phyloP scores from a whole-genome alignment of 1,284 basidiomycete species.

The Mycosarcoma mackinlayi region DNA sequence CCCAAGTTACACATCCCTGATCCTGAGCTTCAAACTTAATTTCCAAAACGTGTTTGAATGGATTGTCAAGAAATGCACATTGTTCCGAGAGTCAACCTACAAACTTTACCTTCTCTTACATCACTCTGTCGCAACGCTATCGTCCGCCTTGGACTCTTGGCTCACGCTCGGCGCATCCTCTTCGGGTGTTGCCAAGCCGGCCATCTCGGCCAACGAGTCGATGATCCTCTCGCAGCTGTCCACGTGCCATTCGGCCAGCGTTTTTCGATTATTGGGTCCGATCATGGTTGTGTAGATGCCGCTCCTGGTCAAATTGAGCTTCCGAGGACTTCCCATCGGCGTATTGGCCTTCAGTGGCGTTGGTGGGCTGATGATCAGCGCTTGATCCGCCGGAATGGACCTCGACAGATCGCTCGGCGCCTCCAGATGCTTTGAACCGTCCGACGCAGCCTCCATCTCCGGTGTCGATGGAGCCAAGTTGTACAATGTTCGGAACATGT shows the following conservation, averaged over 20 bases:
- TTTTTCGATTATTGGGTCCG: constrained; percentile 62
- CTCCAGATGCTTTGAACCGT: neutral
- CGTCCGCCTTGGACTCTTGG: neutral
- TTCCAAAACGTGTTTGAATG: too few species aligned
- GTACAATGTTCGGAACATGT: constrained; percentile 65
- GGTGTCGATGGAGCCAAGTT: constrained; percentile 43
- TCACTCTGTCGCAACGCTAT: neutral
- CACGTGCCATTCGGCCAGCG: constrained; percentile 65
- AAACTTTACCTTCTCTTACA: too few species aligned
- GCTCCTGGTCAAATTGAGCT: constrained; percentile 45
- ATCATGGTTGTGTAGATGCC: constrained; percentile 64
- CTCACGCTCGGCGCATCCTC: constrained; percentile 27
- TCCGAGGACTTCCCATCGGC: constrained; percentile 43
- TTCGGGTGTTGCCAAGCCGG: constrained; percentile 20
- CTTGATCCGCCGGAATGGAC: constrained; percentile 8
- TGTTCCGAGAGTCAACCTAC: too few species aligned
- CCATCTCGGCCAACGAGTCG: constrained; percentile 62
- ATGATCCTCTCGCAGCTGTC: constrained; percentile 58
- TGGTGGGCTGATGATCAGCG: constrained; percentile 49
- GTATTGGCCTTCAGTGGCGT: constrained; percentile 46
- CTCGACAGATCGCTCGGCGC: neutral
- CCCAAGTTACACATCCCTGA: too few species aligned
- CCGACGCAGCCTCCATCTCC: constrained; percentile 17
- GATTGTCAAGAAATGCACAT: too few species aligned
- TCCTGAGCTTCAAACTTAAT: too few species aligned